Base-by-base conservation (phyloP, 2,329 filamentous ascomycete species). In the Claviceps spartinae region DNA sequence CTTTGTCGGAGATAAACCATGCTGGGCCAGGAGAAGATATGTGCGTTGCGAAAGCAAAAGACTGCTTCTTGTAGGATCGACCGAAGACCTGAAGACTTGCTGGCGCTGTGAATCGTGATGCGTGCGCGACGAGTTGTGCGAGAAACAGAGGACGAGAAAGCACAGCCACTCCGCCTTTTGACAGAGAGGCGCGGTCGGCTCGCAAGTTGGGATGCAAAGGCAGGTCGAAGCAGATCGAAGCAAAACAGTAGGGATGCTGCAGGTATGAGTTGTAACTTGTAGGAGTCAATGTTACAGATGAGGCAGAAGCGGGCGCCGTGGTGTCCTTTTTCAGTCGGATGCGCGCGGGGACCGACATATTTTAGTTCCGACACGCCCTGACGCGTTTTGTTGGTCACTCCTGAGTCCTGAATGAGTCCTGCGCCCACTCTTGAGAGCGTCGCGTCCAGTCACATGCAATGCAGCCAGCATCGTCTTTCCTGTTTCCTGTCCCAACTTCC, bases 1-100 rank as follows among this genome's bases (percentile, higher is more conserved):
- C 90, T 83, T 70, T 95, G 87, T 59, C 93, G 88, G 55, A 98
- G 89, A 76, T 97, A 97, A 56, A 93, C 90, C 89, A 96, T 96
- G 38, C 49, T 53, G 55, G 34, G 43, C 50, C 24, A 48, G 8
- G 34, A 38, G n/a, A 26, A 47, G 37, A 46, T 51, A 40, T 30
- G 20, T 26, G 20, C n/a, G 41, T 6, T 26, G 7, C n/a, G 46
- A 44, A n/a, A 49, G 52, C 34, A 22, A 9, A 13, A 20, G 37
- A 7, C 16, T 26, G 46, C 26, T 5, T 4, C 14, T n/a, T 18
- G 36, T 40, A 30, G 38, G n/a, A 13, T 41, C 48, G 44, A 47
- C 14, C 1, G 2, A 44, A 40, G 38, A 30, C 52, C 48, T 48
- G 26, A 26, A 26, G 26, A 26, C 52, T 22, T n/a, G 36, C 37